These are phyloP conservation scores for Coemansia sp. DNA, from an alignment of 192 early-diverging fungal genomes.

Conservation along the genomic window DNA sequence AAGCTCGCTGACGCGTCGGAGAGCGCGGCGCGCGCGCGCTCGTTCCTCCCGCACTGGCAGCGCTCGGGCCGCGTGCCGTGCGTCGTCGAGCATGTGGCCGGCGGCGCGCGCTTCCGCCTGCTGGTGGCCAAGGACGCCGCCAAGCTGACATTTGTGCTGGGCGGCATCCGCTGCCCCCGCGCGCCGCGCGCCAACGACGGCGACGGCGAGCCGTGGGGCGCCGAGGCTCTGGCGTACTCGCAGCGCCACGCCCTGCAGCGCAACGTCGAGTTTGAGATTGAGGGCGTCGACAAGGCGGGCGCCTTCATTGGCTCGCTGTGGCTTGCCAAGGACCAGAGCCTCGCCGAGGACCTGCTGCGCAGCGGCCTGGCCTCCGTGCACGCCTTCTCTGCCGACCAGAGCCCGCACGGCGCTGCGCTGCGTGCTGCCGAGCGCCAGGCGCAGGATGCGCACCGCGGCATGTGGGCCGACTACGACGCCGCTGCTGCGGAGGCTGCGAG, in stretches of 20 bases:
- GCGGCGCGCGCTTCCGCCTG: constrained; percentile 83
- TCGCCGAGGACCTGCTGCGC: constrained; percentile 76
- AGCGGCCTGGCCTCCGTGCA: constrained; percentile 85
- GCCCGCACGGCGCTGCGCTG: constrained; percentile 67
- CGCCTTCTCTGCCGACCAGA: constrained; percentile 85
- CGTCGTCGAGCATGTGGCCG: constrained; percentile 86
- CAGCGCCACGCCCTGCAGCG: constrained; percentile 77
- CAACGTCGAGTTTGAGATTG: constrained; percentile 90
- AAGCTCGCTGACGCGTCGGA: constrained; percentile 85
- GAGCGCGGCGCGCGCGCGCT: constrained; percentile 78
- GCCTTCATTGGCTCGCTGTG: constrained; percentile 92
- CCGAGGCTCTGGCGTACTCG: constrained; percentile 78
- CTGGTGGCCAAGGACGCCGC: constrained; percentile 85
- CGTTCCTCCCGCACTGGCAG: constrained; percentile 85
- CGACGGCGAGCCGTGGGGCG: constrained; percentile 88
- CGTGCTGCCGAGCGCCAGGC: constrained; percentile 82
- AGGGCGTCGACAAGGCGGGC: constrained; percentile 88
- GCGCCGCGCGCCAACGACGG: constrained; percentile 70
- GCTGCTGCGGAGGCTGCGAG: constrained; percentile 12
- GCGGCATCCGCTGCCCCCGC: constrained; percentile 83
- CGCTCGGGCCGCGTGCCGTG: constrained; percentile 74
- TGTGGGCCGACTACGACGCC: constrained; percentile 72
- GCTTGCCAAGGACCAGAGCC: constrained; percentile 66
- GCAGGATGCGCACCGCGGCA: constrained; percentile 66
- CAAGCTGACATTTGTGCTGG: constrained; percentile 84